Evolutionary conservation across 106 monocot species (phyloP), one percentile per base, ranked within the genome.

Genomic region (Dioscorea alata): DNA sequence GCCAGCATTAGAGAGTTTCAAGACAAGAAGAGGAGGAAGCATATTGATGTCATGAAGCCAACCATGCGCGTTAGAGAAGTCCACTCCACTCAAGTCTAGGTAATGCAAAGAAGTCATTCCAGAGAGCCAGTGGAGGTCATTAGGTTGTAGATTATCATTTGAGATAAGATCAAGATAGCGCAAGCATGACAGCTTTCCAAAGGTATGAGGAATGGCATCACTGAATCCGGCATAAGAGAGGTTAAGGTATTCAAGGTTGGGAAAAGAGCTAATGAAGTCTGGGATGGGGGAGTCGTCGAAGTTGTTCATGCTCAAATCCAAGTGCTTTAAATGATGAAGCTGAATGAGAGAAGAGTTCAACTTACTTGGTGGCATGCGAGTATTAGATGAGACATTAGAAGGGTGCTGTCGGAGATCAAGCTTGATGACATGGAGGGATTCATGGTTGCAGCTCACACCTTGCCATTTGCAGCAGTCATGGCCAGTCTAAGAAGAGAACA

Each of bases 381-480:
- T 53, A 16, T 4, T 0, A 16, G 71, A 79, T n/a, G 49, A 83
- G 75, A 19, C 72, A n/a, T n/a, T n/a, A n/a, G 25, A 15, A 50
- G 49, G 51, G 59, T 69, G 35, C 17, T 20, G 71, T n/a, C n/a
- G n/a, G 18, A 84, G 60, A 12, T 71, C 24, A 18, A 84, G 63
- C n/a, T 21, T 33, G 4, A 70, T 6, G 48, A 83, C 77, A 50
- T 78, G 82, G 13, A 57, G 74, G 0, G 82, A 73, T 15, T 4
- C 34, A 4, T 34, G 34, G 34, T 34, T 65, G 61, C 84, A 84
- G n/a, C 19, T 0, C 5, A 84, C 69, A 15, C 84, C 84, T 13
- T 31, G 9, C 84, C 84, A 84, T 17, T 14, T 18, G 50, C 84
- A 84, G 71, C 84, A 84, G 50, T 84, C 64, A 0, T 61, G 15